Conservation (phyloP, 1,284 basidiomycete genomes). For the Cryptococcus floricola region DNA sequence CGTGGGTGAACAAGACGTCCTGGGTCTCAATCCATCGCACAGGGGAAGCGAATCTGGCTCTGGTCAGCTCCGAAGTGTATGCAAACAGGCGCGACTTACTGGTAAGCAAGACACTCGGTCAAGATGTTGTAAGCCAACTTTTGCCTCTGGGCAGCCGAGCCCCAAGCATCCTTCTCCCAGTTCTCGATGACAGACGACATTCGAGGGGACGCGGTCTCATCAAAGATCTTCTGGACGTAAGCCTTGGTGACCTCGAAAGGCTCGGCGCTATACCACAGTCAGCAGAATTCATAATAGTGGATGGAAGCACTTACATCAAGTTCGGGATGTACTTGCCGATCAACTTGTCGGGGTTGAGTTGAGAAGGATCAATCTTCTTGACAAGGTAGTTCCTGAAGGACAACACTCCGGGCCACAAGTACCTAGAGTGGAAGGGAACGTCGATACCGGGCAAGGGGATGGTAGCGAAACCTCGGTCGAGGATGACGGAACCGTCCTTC, state of each 20-base stretch:
- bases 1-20: slow-evolving; percentile 86
- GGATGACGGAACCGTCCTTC: slow-evolving; percentile 76
- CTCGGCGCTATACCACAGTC: slow-evolving; percentile 56
- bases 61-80: slow-evolving; percentile 6
- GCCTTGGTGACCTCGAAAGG: slow-evolving; percentile 86
- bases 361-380: slow-evolving; percentile 90
- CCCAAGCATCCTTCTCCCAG: slow-evolving; percentile 94
- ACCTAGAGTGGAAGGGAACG: slow-evolving; percentile 96
- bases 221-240: slow-evolving; percentile 92
- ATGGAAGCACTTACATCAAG: slow-evolving; percentile 57
- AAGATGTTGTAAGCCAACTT: slow-evolving; percentile 91
- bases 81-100: slow-evolving; percentile 57
- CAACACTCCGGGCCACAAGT: slow-evolving; percentile 97
- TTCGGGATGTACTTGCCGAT: slow-evolving; percentile 96
- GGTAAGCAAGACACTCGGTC: slow-evolving; percentile 93
- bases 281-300: background rate
- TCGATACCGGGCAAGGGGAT: slow-evolving; percentile 97
- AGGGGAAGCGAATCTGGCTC: slow-evolving; percentile 62
- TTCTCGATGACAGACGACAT: slow-evolving; percentile 87
- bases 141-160: slow-evolving; percentile 72
- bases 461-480: slow-evolving; percentile 94
- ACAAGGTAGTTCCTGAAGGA: slow-evolving; percentile 72
- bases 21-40: slow-evolving; percentile 99
- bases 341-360: slow-evolving; percentile 87
- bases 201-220: slow-evolving; percentile 87